Percentiles rank a stretch among this genome's conserved stretches.
These are phyloP conservation scores for Scolecobasidium constrictum DNA, from an alignment of 2,329 filamentous ascomycete species.

Conservation along the genomic window DNA sequence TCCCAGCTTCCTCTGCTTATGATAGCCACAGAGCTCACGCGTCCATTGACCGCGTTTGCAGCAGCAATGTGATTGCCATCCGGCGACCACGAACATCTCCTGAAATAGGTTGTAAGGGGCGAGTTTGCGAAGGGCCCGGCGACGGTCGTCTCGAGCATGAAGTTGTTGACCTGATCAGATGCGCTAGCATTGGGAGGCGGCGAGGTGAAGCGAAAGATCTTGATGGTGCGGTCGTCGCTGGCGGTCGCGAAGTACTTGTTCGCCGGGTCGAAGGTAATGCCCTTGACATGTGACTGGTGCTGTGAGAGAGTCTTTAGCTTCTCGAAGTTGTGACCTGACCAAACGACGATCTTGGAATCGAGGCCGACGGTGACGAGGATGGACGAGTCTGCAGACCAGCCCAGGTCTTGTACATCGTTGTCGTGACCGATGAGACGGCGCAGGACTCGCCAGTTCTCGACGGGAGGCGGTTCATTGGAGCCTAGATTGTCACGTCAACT, in stretches of 20 bases:
- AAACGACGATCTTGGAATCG: constrained; percentile 96
- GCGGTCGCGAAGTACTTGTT: constrained; percentile 99
- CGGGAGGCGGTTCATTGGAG: constrained; percentile 78
- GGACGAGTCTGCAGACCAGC: constrained; percentile 93
- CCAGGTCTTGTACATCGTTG: constrained; percentile 95
- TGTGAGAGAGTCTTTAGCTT: constrained; percentile 89
- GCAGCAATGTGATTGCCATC: constrained; percentile 96
- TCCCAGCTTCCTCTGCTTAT: constrained; percentile 89
- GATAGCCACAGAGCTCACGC: constrained; percentile 93
- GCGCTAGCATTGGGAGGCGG: constrained; percentile 83
- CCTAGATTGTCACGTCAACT: constrained; percentile 33
- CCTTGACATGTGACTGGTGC: constrained; percentile 96
- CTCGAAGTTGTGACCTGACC: constrained; percentile 97
- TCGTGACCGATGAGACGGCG: constrained; percentile 91
- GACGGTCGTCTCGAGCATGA: constrained; percentile 88
- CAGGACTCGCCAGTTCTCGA: constrained; percentile 97
- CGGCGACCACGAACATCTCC: constrained; percentile 93
- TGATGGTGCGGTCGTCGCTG: constrained; percentile 92
- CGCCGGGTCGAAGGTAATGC: constrained; percentile 94
- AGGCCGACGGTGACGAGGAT: constrained; percentile 91
- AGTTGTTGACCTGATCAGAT: constrained; percentile 95
- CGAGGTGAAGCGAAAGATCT: constrained; percentile 89
- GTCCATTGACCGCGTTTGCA: constrained; percentile 92
- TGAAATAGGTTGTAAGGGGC: constrained; percentile 91
- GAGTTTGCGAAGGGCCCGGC: constrained; percentile 78